phyloP scores from a whole-genome alignment of 768 basidiomycete genomes.

The Mycena vulgaris region DNA sequence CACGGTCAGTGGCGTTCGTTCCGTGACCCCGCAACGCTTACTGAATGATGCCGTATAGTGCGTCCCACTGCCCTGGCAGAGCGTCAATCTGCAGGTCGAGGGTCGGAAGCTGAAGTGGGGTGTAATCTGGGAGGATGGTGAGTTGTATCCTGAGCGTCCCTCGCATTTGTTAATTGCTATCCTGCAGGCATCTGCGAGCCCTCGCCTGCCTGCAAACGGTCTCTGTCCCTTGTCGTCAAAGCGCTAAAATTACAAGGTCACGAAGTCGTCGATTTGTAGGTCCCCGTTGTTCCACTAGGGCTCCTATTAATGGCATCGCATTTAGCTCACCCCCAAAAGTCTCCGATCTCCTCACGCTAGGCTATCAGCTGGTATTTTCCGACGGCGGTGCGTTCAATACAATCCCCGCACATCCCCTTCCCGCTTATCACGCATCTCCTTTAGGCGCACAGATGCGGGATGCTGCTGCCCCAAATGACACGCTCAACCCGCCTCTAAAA shows the following conservation, averaged over 20 bases:
- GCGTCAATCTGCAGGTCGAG: slow-evolving; percentile 62
- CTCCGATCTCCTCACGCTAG: slow-evolving; percentile 64
- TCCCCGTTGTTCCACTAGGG: slow-evolving; percentile 23
- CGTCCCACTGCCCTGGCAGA: slow-evolving; percentile 65
- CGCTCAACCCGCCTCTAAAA: slow-evolving; percentile 49
- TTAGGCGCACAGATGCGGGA: slow-evolving; percentile 62
- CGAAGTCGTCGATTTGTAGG: slow-evolving; percentile 75
- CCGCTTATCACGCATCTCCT: slow-evolving; percentile 4
- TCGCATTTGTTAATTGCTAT: not conserved
- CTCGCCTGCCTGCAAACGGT: slow-evolving; percentile 75
- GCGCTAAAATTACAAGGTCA: slow-evolving; percentile 74
- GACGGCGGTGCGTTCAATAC: slow-evolving; percentile 65
- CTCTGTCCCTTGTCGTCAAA: slow-evolving; percentile 64
- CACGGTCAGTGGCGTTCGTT: slow-evolving; percentile 52
- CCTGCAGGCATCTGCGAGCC: slow-evolving; percentile 69
- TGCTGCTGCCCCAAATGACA: slow-evolving; percentile 52
- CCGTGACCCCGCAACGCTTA: slow-evolving; percentile 45
- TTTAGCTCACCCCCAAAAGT: slow-evolving; percentile 62
- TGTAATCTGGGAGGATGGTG: slow-evolving; percentile 76
- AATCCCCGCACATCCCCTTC: slow-evolving; percentile 27
- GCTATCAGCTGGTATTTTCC: slow-evolving; percentile 69
- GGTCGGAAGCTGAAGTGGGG: slow-evolving; percentile 74
- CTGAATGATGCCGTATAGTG: slow-evolving; percentile 52
- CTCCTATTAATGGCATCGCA: slow-evolving; percentile 27
- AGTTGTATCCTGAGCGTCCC: slow-evolving; percentile 32